Percentiles rank a stretch among this genome's conserved stretches.
These are phyloP conservation scores for Chenopodium quinoa DNA, from an alignment of 148 eudicot genomes.

Conservation along the genomic window DNA sequence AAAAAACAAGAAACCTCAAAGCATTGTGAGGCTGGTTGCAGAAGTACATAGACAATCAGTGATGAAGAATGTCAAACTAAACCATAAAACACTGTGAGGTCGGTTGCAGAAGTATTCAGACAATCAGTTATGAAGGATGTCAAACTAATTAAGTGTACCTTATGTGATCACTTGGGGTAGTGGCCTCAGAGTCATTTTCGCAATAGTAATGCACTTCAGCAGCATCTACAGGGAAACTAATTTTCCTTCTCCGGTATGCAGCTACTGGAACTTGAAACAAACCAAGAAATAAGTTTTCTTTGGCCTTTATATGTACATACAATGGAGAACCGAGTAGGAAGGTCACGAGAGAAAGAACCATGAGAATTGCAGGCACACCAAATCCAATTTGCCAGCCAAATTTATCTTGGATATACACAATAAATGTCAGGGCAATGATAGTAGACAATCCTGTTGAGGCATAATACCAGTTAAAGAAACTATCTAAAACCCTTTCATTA, in stretches of 20 bases:
- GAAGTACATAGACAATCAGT: background rate
- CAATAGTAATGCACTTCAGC: slow-evolving; percentile 21
- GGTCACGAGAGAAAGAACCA: slow-evolving; percentile 45
- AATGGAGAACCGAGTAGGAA: slow-evolving; percentile 56
- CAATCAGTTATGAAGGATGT: background rate
- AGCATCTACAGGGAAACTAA: slow-evolving; percentile 3
- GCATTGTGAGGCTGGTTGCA: background rate
- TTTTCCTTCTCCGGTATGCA: slow-evolving; percentile 44
- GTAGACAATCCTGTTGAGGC: slow-evolving; percentile 25
- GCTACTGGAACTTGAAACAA: slow-evolving; percentile 57
- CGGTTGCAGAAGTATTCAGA: background rate
- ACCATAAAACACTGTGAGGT: background rate
- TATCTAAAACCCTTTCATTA: slow-evolving; percentile 29
- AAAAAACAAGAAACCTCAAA: background rate
- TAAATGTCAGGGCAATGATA: slow-evolving; percentile 51
- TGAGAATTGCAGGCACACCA: slow-evolving; percentile 60
- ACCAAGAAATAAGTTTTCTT: slow-evolving; percentile 51
- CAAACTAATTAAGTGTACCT: slow-evolving; percentile 15
- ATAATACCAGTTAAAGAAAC: slow-evolving; percentile 35
- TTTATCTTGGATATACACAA: slow-evolving; percentile 80
- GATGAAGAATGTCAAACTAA: background rate
- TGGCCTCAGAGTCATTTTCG: slow-evolving; percentile 8
- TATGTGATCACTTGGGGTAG: slow-evolving; percentile 13
- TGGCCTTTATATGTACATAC: slow-evolving; percentile 49
- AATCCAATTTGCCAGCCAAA: slow-evolving; percentile 71